Percentiles rank a stretch among this genome's conserved stretches.
phyloP scores from a whole-genome alignment of 1,139 yeast genomes.

The Ashbya aceris region DNA sequence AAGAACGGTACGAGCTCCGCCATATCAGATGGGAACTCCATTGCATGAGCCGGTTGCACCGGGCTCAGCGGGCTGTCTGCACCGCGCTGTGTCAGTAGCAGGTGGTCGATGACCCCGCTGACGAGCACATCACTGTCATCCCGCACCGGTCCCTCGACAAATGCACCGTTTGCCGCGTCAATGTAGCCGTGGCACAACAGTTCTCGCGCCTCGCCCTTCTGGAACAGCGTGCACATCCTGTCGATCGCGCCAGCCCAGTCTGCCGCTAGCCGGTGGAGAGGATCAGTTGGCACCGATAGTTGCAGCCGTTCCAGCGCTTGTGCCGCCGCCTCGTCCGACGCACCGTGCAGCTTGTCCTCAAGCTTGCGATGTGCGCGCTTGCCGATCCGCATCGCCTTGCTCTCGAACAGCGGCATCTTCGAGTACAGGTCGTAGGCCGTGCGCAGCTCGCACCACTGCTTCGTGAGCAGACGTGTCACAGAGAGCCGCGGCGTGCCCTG shows the following conservation, averaged over 20 bases:
- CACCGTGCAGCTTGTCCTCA: conserved; percentile 36
- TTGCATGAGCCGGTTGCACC: not conserved
- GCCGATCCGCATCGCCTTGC: conserved; percentile 35
- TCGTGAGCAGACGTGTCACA: conserved; percentile 40
- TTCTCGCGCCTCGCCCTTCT: conserved; percentile 50
- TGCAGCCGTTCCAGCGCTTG: conserved; percentile 21
- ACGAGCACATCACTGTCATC: conserved; percentile 33
- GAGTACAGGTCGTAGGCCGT: conserved; percentile 39
- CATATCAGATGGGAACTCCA: not conserved
- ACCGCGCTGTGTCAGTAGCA: conserved; percentile 23
- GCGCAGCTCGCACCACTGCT: conserved; percentile 46
- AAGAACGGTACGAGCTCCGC: conserved; percentile 8
- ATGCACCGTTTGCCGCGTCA: conserved; percentile 26
- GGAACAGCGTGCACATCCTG: conserved; percentile 35
- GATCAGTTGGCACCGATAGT: conserved; percentile 14
- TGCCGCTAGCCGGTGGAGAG: conserved; percentile 25
- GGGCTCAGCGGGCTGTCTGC: conserved; percentile 11
- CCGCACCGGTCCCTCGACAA: conserved; percentile 21
- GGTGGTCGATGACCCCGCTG: conserved; percentile 56
- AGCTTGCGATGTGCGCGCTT: conserved; percentile 34
- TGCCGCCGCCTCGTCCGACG: conserved; percentile 22
- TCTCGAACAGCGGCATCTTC: conserved; percentile 27
- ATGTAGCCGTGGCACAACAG: conserved; percentile 47
- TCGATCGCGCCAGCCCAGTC: conserved; percentile 33
- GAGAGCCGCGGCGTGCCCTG: conserved; percentile 17